Conservation (phyloP, 2,329 filamentous ascomycete species). For the Diaporthe sp. region DNA sequence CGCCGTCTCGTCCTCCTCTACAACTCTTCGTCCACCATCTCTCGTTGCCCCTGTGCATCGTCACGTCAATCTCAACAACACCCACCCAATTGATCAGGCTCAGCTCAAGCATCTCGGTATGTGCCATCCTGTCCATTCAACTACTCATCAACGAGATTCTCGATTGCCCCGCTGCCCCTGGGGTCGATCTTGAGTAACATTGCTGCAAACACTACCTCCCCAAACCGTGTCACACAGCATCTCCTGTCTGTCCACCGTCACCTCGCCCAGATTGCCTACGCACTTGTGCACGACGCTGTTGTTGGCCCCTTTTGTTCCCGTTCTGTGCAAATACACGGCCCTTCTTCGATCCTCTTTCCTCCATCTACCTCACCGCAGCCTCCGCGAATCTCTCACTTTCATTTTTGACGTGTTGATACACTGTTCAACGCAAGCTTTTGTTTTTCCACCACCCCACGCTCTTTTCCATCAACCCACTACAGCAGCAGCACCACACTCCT, state of each 20-base stretch:
- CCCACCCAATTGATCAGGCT: slow-evolving; percentile 13
- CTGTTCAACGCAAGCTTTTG: slow-evolving; percentile 17
- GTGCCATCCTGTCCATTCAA: slow-evolving; percentile 27
- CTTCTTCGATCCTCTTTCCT: slow-evolving; percentile 4
- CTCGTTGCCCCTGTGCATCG: slow-evolving; percentile 21
- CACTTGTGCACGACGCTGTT: slow-evolving; percentile 22
- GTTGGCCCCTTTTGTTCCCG: slow-evolving; percentile 1
- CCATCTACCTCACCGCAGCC: neutral
- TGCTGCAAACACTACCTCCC: slow-evolving; percentile 40
- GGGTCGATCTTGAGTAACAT: slow-evolving; percentile 38
- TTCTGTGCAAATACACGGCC: slow-evolving; percentile 10
- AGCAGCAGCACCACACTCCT: slow-evolving; percentile 19
- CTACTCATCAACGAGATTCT: slow-evolving; percentile 4
- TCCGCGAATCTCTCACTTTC: slow-evolving; percentile 10
- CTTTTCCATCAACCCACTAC: neutral
- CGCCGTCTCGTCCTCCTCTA: neutral
- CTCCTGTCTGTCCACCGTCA: slow-evolving; percentile 38
- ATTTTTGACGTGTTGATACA: slow-evolving; percentile 22
- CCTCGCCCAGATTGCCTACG: slow-evolving; percentile 34
- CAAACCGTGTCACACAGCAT: slow-evolving; percentile 41
- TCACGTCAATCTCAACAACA: slow-evolving; percentile 29
- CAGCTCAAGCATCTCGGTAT: slow-evolving; percentile 30
- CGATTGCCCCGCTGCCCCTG: slow-evolving; percentile 36
- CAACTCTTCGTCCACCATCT: slow-evolving; percentile 3
- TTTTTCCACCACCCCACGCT: slow-evolving; percentile 15